Percentiles rank a stretch among this genome's conserved stretches.
phyloP scores from a whole-genome alignment of 2,329 filamentous ascomycete species.

The Aspergillus proliferans region DNA sequence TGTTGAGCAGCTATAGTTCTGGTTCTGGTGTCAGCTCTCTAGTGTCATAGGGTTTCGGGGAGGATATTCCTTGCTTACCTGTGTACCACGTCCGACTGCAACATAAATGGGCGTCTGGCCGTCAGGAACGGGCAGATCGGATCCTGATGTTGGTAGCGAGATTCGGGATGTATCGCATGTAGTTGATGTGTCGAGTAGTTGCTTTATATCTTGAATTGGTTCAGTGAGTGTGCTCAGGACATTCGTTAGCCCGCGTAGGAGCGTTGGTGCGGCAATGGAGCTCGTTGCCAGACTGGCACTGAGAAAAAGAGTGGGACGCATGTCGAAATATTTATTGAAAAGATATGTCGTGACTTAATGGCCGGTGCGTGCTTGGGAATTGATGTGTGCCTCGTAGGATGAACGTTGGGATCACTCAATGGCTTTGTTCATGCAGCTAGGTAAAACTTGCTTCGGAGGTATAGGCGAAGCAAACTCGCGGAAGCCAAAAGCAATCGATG shows the following conservation, averaged over 20 bases:
- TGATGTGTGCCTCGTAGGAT: no score
- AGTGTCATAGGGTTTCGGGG: slow-evolving; percentile 2
- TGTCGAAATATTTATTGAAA: slow-evolving; percentile 7
- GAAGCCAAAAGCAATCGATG: no score
- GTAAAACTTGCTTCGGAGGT: no score
- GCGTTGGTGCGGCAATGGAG: slow-evolving; percentile 30
- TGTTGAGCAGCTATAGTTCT: slow-evolving; percentile 84
- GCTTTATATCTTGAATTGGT: slow-evolving; percentile 27
- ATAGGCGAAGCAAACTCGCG: no score
- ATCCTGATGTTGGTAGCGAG: slow-evolving; percentile 44
- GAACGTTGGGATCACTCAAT: no score
- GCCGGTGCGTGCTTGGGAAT: no score
- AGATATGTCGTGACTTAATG: no score
- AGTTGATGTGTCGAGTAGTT: slow-evolving; percentile 11
- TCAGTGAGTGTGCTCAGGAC: slow-evolving; percentile 36
- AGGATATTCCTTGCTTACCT: slow-evolving; percentile 28
- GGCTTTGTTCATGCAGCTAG: no score
- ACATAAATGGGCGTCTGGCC: slow-evolving; percentile 68
- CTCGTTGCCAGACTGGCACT: slow-evolving; percentile 25
- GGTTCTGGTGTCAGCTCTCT: slow-evolving; percentile 22
- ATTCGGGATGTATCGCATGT: slow-evolving; percentile 31
- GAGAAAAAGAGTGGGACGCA: slow-evolving; percentile 18
- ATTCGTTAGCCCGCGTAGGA: slow-evolving; percentile 32
- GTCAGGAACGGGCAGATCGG: slow-evolving; percentile 54
- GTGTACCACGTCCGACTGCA: slow-evolving; percentile 75